Percentiles rank a stretch among this genome's conserved stretches.
These are phyloP conservation scores for Astrothelium macrocarpum DNA, from an alignment of 495 filamentous ascomycete genomes.

Conservation along the genomic window DNA sequence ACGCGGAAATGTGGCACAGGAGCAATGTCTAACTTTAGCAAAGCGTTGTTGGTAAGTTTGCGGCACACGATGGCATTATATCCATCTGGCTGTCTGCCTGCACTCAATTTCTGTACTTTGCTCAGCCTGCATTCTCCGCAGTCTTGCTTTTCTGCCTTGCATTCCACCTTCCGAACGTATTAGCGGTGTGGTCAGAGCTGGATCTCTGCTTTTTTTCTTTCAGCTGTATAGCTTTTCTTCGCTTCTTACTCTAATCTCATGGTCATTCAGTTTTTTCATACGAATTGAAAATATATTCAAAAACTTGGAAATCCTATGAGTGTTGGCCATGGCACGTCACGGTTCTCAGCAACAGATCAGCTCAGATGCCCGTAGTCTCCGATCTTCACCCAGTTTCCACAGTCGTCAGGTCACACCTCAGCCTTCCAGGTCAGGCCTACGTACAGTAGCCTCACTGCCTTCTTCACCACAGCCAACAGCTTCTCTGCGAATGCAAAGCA, in stretches of 20 bases:
- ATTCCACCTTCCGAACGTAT: not conserved
- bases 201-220: slow-evolving; percentile 6
- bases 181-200: slow-evolving; percentile 1
- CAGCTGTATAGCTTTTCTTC: not conserved
- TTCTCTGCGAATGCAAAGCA: not conserved
- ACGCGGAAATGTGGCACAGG: not conserved
- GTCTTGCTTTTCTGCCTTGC: not conserved
- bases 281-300: too few species aligned
- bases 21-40: not conserved
- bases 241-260: not conserved
- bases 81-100: not conserved
- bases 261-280: not conserved
- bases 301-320: too few species aligned
- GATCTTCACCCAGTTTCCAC: not conserved
- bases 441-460: not conserved
- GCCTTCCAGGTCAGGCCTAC: not conserved
- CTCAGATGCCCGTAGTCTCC: not conserved
- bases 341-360: not conserved
- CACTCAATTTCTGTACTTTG: not conserved
- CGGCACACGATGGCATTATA: not conserved
- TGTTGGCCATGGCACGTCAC: not conserved
- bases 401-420: slow-evolving; percentile 1
- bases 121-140: not conserved
- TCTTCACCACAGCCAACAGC: not conserved
- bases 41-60: not conserved